Base-by-base conservation (phyloP, 179 eudicot genomes). In the Beta corolliflora region DNA sequence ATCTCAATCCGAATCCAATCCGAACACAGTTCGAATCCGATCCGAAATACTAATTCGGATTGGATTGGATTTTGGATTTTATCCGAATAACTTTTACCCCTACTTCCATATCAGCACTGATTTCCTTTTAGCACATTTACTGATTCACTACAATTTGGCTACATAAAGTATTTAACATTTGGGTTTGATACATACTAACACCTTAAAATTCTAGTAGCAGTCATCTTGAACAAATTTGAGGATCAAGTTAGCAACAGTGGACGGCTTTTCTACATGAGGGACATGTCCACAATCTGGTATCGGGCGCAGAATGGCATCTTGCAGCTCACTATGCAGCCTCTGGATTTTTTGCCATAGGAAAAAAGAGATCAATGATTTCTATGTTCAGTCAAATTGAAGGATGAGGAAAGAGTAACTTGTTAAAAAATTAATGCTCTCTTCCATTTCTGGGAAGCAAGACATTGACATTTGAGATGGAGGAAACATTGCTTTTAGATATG, bases 201-300 rank as follows among this genome's bases (percentile, higher is more conserved):
- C 76, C 60, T 23, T 14, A 53, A 23, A 8, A 23, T 5, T n/a
- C 31, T 15, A 21, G 56, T 78, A 85, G 71, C 77, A 77, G 80
- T 58, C 83, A 53, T 89, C 81, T 81, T 73, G 81, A 69, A 82
- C 83, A 79, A 92, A 94, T 31, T 91, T 89, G 60, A 81, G 60
- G 68, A 95, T 92, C 83, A 92, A 84, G 79, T 89, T 90, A 44
- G 95, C 86, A 29, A 87, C 94, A 9, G 74, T 85, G 4, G 74
- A 78, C 1, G 99, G 97, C 72, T 92, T 93, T 80, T 95, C 95
- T 8, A 92, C 95, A 56, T 94, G 99, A n/a, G 98, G 98, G 78
- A 95, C 77, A 79, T 95, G 99, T 29, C 99, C 99, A 61, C 98
- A 95, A 44, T 89, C 93, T 81, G 97, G 92, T 81, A 95, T 90